Base-by-base conservation (phyloP, 2,329 filamentous ascomycete species). In the Monilinia fructicola region DNA sequence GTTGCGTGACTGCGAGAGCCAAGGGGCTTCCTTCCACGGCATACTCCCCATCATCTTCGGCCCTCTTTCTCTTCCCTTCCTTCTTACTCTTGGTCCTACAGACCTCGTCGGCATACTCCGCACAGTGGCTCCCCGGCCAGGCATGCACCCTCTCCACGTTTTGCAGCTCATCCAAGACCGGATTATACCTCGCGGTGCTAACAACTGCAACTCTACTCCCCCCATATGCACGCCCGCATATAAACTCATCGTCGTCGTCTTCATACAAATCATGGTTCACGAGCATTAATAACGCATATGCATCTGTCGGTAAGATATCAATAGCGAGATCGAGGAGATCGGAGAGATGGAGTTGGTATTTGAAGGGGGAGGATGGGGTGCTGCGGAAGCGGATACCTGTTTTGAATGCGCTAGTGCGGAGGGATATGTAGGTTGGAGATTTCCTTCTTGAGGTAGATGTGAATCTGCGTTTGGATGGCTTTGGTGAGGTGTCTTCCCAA, bases 81-180 rank as follows among this genome's bases (percentile, higher is more conserved):
- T 46, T 62, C 50, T 44, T 64, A 38, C 16, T 55, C n/a, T 14
- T 21, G 3, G 23, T 10, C 2, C 38, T 26, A n/a, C 40, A 66
- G 6, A 23, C 1, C 0, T 66, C 66, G 2, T 83, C 77, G 0
- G 87, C 75, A 67, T 84, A 88, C 0, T 70, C 69, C 48, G 76
- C 78, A 71, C 87, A 90, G 74, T 90, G 88, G 7, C 83, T 85
- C 4, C 82, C 79, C 0, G 88, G 88, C 89, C 88, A 91, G 69
- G 82, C 81, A 74, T 91, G 88, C 1, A 74, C 72, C 31, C 71
- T 63, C 6, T 69, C 69, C 4, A 75, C 64, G 2, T 68, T 71
- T 0, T 75, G 79, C 2, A 75, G 67, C 4, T 78, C 72, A 21
- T 82, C 80, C 28, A 87, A 76, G 0, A 53, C 42, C 0, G 88